These are phyloP conservation scores for Saitozyma sp. DNA, from an alignment of 768 basidiomycete species.

Conservation along the genomic window DNA sequence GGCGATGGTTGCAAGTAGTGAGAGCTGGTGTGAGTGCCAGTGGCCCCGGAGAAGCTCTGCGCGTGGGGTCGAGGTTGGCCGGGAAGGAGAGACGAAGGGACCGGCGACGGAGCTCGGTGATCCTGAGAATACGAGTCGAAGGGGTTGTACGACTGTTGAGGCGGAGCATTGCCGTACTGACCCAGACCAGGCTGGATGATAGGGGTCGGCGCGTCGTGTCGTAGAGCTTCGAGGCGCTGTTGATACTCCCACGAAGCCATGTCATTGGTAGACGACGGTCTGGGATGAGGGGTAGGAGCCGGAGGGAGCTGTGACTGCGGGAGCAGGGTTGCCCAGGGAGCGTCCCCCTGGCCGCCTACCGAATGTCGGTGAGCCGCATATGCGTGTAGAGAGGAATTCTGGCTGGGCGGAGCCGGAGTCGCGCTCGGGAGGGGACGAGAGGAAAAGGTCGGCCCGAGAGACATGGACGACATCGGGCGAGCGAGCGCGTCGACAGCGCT, in stretches of 20 bases:
- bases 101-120: constrained; percentile 12
- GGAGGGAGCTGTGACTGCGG: constrained; percentile 29
- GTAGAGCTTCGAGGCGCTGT: constrained; percentile 8
- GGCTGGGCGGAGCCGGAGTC: constrained; percentile 15
- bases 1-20: constrained; percentile 12
- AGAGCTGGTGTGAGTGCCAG: no score
- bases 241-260: constrained; percentile 16
- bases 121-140: not conserved
- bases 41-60: constrained; percentile 29
- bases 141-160: not conserved
- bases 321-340: constrained; percentile 32
- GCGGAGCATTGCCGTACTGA: constrained; percentile 6
- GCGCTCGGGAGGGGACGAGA: constrained; percentile 20
- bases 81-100: constrained; percentile 26
- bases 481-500: constrained; percentile 32
- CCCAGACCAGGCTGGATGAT: constrained; percentile 7
- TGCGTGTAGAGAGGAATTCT: constrained; percentile 5
- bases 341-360: constrained; percentile 24
- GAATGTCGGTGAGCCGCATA: constrained; percentile 40
- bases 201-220: not conserved
- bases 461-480: constrained; percentile 39
- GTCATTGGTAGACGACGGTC: constrained; percentile 31
- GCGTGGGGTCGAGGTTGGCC: constrained; percentile 24
- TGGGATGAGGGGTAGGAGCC: constrained; percentile 22
- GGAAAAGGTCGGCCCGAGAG: constrained; percentile 23